These are phyloP conservation scores for Planoprotostelium fungivorum DNA, from an alignment of 78 protist species.

Conservation along the genomic window DNA sequence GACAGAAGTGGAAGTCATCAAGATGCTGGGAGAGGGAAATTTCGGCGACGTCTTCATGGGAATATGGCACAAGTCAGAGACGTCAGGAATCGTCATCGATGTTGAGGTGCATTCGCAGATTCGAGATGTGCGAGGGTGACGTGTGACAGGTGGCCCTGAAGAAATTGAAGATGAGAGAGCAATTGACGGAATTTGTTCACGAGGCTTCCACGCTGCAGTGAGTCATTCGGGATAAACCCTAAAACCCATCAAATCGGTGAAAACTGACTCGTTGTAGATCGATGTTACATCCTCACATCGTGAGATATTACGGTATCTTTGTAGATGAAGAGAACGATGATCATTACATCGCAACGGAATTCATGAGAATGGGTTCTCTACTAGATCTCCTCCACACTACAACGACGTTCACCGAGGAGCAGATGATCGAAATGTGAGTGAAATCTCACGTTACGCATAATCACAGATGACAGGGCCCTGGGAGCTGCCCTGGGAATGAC, in stretches of 20 bases:
- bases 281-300: neutral
- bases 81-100: neutral
- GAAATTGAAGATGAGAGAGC: neutral
- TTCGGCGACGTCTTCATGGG: neutral
- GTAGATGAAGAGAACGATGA: neutral
- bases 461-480: neutral
- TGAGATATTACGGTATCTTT: neutral
- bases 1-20: neutral
- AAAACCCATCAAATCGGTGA: neutral
- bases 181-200: neutral
- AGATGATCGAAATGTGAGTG: neutral
- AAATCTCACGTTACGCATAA: too few relatives aligned
- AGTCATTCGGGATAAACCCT: too few relatives aligned
- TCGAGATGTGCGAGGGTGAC: neutral
- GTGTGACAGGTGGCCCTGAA: neutral
- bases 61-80: neutral
- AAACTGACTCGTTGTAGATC: neutral
- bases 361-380: neutral
- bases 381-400: neutral
- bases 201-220: neutral
- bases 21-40: neutral
- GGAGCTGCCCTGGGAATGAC: neutral
- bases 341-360: neutral
- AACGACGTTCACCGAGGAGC: neutral
- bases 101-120: too few relatives aligned